Evolutionary conservation across 2,329 filamentous ascomycete genomes (phyloP).

Genomic region (Trichophyton equinum): DNA sequence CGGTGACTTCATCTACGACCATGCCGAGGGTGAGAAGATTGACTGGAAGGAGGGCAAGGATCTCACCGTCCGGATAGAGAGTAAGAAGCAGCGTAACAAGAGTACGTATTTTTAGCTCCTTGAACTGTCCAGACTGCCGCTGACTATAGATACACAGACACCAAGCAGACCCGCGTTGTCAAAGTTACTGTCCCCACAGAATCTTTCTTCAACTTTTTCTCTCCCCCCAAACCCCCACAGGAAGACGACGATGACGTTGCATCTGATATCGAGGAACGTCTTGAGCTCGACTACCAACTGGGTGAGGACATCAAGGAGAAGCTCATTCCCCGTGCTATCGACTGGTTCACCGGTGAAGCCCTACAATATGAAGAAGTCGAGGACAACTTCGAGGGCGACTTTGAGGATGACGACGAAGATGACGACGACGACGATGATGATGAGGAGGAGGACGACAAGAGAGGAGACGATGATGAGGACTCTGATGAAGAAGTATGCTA

Average conservation of each 20-base stretch:
- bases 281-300: conserved; percentile 96
- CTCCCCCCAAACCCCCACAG: conserved; percentile 73
- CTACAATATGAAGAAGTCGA: conserved; percentile 91
- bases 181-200: conserved; percentile 99
- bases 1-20: conserved; percentile 98
- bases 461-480: conserved; percentile 51
- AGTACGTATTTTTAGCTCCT: conserved; percentile 48
- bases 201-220: conserved; percentile 99
- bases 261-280: conserved; percentile 88
- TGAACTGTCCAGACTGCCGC: neutral
- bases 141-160: conserved; percentile 50
- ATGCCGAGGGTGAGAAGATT: conserved; percentile 95
- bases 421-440: conserved; percentile 81
- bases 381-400: conserved; percentile 69
- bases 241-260: conserved; percentile 63
- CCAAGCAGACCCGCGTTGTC: conserved; percentile 96
- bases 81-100: conserved; percentile 99
- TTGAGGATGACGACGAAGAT: conserved; percentile 82
- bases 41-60: conserved; percentile 92
- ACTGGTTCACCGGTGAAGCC: conserved; percentile 98
- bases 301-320: conserved; percentile 99
- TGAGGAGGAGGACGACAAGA: conserved; percentile 71
- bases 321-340: conserved; percentile 92
- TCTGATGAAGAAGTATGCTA: conserved; percentile 40
- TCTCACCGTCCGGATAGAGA: conserved; percentile 85